Evolutionary conservation across 345 rosid species (phyloP).

Genomic region (Geranium brycei): DNA sequence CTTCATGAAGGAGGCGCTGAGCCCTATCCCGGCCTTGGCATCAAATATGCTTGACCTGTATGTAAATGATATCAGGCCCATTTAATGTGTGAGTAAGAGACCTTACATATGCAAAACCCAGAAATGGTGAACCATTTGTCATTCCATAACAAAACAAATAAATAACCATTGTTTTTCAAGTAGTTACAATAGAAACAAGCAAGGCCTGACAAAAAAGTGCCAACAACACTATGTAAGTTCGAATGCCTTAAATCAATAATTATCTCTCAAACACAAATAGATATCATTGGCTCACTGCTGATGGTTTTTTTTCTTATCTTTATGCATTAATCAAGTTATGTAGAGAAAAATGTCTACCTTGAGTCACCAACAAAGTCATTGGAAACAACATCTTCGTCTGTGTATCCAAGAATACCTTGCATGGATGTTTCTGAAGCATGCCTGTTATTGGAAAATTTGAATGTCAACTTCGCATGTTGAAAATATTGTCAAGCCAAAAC

Average conservation of each 20-base stretch:
- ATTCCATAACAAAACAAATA: neutral
- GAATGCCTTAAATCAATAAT: no score
- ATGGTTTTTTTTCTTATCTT: no score
- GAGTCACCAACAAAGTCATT: conserved; percentile 88
- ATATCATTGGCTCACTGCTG: no score
- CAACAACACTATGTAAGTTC: no score
- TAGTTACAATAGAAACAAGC: no score
- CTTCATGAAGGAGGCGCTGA: conserved; percentile 72
- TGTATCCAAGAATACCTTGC: conserved; percentile 87
- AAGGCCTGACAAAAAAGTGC: no score
- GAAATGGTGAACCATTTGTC: neutral
- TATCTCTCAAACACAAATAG: no score
- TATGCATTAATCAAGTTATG: neutral
- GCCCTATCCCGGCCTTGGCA: conserved; percentile 93
- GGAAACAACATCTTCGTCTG: conserved; percentile 95
- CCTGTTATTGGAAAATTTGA: conserved; percentile 25
- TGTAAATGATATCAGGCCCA: neutral
- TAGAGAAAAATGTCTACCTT: conserved; percentile 31
- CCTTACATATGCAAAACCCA: no score
- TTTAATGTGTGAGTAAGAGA: no score
- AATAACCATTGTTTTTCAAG: no score
- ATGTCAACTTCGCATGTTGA: conserved; percentile 1
- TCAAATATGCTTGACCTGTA: conserved; percentile 96
- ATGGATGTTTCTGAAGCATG: conserved; percentile 85
- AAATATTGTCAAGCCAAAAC: neutral